Evolutionary conservation across 805 yeast genomes (phyloP).

Genomic region (Debaryomyces castellii): DNA sequence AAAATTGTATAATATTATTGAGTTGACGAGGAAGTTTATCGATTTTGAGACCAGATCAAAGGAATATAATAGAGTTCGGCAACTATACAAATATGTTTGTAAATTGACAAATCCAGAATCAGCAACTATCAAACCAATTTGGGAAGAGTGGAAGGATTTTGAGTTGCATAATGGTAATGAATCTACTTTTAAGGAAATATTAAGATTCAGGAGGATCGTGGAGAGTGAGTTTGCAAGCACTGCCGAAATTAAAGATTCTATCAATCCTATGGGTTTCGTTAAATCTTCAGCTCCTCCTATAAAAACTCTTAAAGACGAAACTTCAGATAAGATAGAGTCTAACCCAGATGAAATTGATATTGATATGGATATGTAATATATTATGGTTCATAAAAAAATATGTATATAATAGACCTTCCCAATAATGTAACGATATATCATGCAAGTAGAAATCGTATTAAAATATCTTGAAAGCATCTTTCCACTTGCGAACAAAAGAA

Average conservation of each 20-base stretch:
- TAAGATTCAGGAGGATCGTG: slow-evolving; percentile 53
- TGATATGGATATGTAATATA: slow-evolving; percentile 40
- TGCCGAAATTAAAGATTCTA: slow-evolving; percentile 12
- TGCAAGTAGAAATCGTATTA: slow-evolving; percentile 8
- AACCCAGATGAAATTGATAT: slow-evolving; percentile 66
- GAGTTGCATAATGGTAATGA: slow-evolving; percentile 75
- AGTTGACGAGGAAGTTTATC: slow-evolving; percentile 54
- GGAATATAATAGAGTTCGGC: slow-evolving; percentile 63
- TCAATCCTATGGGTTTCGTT: slow-evolving; percentile 49
- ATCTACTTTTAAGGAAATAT: slow-evolving; percentile 70
- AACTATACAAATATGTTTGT: slow-evolving; percentile 46
- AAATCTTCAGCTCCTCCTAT: slow-evolving; percentile 24
- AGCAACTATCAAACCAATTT: slow-evolving; percentile 23
- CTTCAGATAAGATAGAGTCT: slow-evolving; percentile 2
- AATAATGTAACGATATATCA: neutral
- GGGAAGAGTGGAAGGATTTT: slow-evolving; percentile 74
- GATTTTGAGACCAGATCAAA: slow-evolving; percentile 52
- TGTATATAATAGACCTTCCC: neutral
- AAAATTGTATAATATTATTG: slow-evolving; percentile 40
- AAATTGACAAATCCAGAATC: slow-evolving; percentile 21
- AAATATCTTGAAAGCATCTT: slow-evolving; percentile 22
- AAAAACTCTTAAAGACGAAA: neutral
- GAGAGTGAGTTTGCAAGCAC: slow-evolving; percentile 17
- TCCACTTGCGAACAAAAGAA: slow-evolving; percentile 41
- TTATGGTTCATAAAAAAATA: neutral